These are phyloP conservation scores for Malus hybrid DNA, from an alignment of 331 rosid species.

Conservation along the genomic window DNA sequence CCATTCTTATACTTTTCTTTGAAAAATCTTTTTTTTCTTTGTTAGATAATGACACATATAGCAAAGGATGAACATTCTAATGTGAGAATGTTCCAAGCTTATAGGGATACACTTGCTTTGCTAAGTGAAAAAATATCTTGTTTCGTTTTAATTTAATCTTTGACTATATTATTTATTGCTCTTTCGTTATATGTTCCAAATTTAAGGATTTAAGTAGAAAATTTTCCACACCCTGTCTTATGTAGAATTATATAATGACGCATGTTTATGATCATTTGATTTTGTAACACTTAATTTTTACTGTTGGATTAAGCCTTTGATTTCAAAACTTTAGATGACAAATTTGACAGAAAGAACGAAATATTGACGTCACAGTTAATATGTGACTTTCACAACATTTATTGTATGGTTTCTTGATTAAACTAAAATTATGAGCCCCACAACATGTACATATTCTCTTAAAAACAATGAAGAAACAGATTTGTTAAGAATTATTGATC, in stretches of 20 bases:
- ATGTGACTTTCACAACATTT: background rate
- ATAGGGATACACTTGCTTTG: background rate
- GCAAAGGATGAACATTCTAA: slow-evolving; percentile 5
- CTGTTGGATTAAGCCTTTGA: too few relatives aligned
- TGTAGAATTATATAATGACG: too few relatives aligned
- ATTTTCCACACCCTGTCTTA: too few relatives aligned
- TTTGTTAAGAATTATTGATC: background rate
- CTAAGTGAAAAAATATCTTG: too few relatives aligned
- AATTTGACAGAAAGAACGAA: too few relatives aligned
- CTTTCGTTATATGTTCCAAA: too few relatives aligned
- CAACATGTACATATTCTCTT: background rate
- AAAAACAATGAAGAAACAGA: background rate
- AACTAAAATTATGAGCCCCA: background rate
- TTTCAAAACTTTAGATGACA: too few relatives aligned
- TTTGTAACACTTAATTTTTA: too few relatives aligned
- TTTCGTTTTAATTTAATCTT: too few relatives aligned
- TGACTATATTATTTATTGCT: too few relatives aligned
- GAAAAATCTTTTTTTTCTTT: background rate
- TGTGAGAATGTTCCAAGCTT: slow-evolving; percentile 10
- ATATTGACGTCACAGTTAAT: background rate
- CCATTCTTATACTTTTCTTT: background rate
- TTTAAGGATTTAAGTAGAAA: too few relatives aligned
- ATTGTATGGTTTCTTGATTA: background rate
- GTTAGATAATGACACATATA: background rate
- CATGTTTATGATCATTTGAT: too few relatives aligned